Base-by-base conservation (phyloP, 2,329 filamentous ascomycete genomes). In the Talaromyces pinophilus region DNA sequence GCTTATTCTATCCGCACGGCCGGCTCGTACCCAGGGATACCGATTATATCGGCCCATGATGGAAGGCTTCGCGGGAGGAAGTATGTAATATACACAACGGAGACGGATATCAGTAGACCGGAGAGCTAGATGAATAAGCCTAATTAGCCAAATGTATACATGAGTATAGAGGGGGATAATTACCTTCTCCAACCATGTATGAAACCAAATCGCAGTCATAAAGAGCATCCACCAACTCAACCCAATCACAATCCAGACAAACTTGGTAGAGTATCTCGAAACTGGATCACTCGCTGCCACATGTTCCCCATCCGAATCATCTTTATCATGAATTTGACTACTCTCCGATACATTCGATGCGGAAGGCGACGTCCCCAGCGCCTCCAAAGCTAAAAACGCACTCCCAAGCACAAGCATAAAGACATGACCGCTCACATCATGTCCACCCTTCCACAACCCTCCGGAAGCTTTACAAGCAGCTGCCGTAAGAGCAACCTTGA, bases 141-240 rank as follows among this genome's bases (percentile, higher is more conserved):
- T 22, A 8, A 19, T 60, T 22, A 60, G 57, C 17, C 22, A 30
- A 30, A 30, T 40, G 30, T n/a, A 6, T n/a, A 46, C 25, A 25
- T 11, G 8, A 52, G 1, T 7, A 28, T n/a, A 22, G 4, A 38
- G 48, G 13, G 5, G 15, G 33, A 28, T 25, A 5, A 46, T 74
- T 73, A 91, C 90, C 90, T 98, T 99, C 82, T 99, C 95, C 73
- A 96, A 89, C 93, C 94, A 98, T 0, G 95, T 99, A 79, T 99
- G 95, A 75, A 99, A 99, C 84, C 94, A 99, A 46, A 96, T 93
- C 2, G 93, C 93, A 48, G 95, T 99, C 95, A 99, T 99, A 68
- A 98, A 84, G 76, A 99, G 79, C 95, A 99, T 99, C 92, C 95
- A 98, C 82, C 89, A 86, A 74, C 90, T 92, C 74, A 97, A 73